Percentiles rank a stretch among this genome's conserved stretches.
phyloP scores from a whole-genome alignment of 768 basidiomycete genomes.

The Lactifluus pinguis region DNA sequence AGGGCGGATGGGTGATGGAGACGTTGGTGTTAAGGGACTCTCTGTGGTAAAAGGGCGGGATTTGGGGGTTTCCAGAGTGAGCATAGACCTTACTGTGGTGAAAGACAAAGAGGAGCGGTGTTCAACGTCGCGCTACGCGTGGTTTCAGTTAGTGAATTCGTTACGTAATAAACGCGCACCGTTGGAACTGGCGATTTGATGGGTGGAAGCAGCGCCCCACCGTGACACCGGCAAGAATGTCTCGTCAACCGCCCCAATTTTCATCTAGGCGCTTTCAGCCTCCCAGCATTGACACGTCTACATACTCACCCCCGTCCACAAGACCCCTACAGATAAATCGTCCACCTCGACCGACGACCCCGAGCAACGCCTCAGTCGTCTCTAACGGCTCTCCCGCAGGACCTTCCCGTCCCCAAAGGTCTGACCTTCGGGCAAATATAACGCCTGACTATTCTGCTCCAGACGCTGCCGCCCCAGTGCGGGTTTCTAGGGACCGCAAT shows the following conservation, averaged over 20 bases:
- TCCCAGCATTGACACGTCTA: not conserved
- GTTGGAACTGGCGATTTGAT: not conserved
- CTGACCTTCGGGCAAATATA: constrained; percentile 12
- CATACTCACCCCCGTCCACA: constrained; percentile 5
- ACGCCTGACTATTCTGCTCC: constrained; percentile 5
- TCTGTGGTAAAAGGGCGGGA: not conserved
- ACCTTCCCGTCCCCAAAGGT: constrained; percentile 19
- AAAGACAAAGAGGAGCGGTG: not conserved
- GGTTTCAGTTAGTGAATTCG: not conserved
- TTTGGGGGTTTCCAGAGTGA: not conserved
- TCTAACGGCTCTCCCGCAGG: constrained; percentile 15
- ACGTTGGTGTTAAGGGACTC: not conserved
- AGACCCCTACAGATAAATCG: constrained; percentile 19
- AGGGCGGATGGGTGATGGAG: not conserved
- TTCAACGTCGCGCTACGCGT: not conserved
- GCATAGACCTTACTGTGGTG: not conserved
- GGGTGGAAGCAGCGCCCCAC: not conserved
- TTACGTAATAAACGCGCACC: constrained; percentile 11
- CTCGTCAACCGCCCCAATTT: constrained; percentile 11
- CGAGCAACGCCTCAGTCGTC: constrained; percentile 15
- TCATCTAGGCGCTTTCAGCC: constrained; percentile 10
- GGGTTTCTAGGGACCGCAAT: constrained; percentile 12
- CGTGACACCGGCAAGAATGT: not conserved
- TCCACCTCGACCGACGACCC: constrained; percentile 17
- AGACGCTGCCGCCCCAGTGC: not conserved